Evolutionary conservation across 1,284 basidiomycete genomes (phyloP), one percentile per base, ranked within the genome.

Genomic region (Coniferiporia weirii): DNA sequence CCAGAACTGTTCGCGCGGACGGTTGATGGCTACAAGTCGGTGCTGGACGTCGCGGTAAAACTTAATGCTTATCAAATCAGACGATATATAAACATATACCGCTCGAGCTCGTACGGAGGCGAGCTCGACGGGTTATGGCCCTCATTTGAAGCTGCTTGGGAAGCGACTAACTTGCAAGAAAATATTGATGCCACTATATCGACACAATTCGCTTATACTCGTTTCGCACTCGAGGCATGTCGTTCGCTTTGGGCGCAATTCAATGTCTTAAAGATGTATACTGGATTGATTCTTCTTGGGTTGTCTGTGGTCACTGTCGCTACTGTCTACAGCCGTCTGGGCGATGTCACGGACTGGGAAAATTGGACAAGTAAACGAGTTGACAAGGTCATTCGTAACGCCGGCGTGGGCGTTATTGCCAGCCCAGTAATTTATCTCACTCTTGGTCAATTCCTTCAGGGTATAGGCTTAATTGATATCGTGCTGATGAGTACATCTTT

Each of bases 211-310:
- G 73, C 73, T 22, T 94, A 87, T 67, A 84, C 81, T 22, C 80
- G 86, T 35, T 71, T 79, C 10, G 85, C 90, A 2, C 78, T 97
- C 38, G 74, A 76, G 0, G 79, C 81, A 2, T 95, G 95, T 65
- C 85, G 94, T 6, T 74, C 81, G 20, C 84, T 98, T 54, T 99
- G 97, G 97, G 96, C 97, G 0, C 91, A 92, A 67, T 99, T 99
- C 75, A 92, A 95, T 63, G 75, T 89, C 3, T 68, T 80, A 0
- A 76, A 92, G 10, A 98, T 99, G 77, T 71, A 72, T 2, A 73
- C 88, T 19, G 96, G 87, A 0, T 70, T 90, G 19, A 66, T 71
- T 0, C 72, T 86, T 6, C 72, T 91, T 53, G 71, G 70, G 1
- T 66, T 81, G 20, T 73, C 80, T 19, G 68, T 81, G 0, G 56